phyloP scores from a whole-genome alignment of 2,329 filamentous ascomycete species.

The Ascomycota sp. region DNA sequence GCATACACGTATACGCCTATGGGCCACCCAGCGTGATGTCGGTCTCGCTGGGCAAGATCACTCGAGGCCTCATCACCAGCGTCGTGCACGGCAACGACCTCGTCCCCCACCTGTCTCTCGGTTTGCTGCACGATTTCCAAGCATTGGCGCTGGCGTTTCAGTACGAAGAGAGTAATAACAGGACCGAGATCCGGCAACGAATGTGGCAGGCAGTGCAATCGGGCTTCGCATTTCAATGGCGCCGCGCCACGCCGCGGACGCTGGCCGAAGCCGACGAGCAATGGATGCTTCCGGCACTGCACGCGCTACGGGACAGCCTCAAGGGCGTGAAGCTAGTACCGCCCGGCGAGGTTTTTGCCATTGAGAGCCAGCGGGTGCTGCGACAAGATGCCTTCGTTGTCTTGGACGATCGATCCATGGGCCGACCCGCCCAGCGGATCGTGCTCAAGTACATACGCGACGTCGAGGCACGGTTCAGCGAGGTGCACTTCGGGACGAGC shows the following conservation, averaged over 20 bases:
- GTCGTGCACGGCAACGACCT: conserved; percentile 54
- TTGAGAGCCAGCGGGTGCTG: conserved; percentile 48
- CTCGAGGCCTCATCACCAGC: conserved; percentile 54
- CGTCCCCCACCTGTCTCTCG: conserved; percentile 53
- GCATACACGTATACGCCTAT: conserved; percentile 64
- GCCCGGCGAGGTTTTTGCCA: conserved; percentile 55
- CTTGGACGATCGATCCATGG: conserved; percentile 27
- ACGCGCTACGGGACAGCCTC: conserved; percentile 46
- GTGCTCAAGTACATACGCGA: conserved; percentile 52
- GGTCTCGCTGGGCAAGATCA: conserved; percentile 45
- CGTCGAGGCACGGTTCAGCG: conserved; percentile 48
- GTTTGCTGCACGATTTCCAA: conserved; percentile 56
- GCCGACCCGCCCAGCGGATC: conserved; percentile 44
- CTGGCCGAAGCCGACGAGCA: conserved; percentile 35
- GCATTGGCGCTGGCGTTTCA: conserved; percentile 54
- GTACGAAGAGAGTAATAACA: conserved; percentile 45
- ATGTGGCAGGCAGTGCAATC: conserved; percentile 45
- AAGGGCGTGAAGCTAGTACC: conserved; percentile 49
- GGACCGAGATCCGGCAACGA: conserved; percentile 42
- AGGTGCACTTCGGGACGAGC: conserved; percentile 49
- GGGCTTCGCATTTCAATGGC: conserved; percentile 40
- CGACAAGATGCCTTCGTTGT: conserved; percentile 42
- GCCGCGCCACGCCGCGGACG: conserved; percentile 7
- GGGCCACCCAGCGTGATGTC: conserved; percentile 57
- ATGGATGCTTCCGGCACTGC: conserved; percentile 49